Evolutionary conservation across 2,329 filamentous ascomycete species (phyloP).

Genomic region (Colletotrichum falcatum): DNA sequence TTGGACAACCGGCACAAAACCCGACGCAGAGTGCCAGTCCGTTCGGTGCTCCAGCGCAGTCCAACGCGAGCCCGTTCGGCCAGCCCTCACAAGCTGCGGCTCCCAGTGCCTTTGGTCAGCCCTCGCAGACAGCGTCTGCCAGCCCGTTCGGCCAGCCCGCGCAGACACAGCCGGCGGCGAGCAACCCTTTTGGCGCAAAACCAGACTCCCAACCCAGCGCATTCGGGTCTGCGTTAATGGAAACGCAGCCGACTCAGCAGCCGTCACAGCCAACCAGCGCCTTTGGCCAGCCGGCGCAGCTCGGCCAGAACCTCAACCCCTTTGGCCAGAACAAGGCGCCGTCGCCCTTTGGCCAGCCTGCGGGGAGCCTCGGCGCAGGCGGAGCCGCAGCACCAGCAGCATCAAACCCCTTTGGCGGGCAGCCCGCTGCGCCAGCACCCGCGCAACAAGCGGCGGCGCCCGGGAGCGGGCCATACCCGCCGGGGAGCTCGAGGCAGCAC

Average conservation of each 20-base stretch:
- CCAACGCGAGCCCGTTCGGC: slow-evolving; percentile 33
- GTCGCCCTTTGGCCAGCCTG: slow-evolving; percentile 47
- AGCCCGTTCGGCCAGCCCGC: slow-evolving; percentile 40
- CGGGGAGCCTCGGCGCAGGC: slow-evolving; percentile 11
- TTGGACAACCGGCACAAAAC: slow-evolving; percentile 32
- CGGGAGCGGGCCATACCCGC: slow-evolving; percentile 56
- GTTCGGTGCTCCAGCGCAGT: slow-evolving; percentile 29
- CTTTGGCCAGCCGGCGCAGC: slow-evolving; percentile 46
- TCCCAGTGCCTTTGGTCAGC: slow-evolving; percentile 43
- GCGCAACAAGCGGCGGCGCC: slow-evolving; percentile 29
- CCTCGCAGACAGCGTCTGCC: slow-evolving; percentile 23
- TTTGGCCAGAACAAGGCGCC: slow-evolving; percentile 48
- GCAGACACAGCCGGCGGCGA: slow-evolving; percentile 39
- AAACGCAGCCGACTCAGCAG: slow-evolving; percentile 42
- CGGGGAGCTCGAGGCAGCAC: slow-evolving; percentile 58
- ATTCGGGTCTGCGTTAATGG: slow-evolving; percentile 19
- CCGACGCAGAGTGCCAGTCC: slow-evolving; percentile 20
- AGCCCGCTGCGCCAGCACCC: slow-evolving; percentile 38
- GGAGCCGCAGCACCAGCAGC: too few species aligned
- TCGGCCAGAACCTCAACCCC: slow-evolving; percentile 44
- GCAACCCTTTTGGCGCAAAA: slow-evolving; percentile 47
- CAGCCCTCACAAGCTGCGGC: slow-evolving; percentile 39
- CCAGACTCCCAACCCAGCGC: slow-evolving; percentile 14
- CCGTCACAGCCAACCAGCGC: slow-evolving; percentile 45
- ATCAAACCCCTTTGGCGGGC: slow-evolving; percentile 46